Base-by-base conservation (phyloP, 2,329 filamentous ascomycete genomes). In the Colletotrichum melonis region DNA sequence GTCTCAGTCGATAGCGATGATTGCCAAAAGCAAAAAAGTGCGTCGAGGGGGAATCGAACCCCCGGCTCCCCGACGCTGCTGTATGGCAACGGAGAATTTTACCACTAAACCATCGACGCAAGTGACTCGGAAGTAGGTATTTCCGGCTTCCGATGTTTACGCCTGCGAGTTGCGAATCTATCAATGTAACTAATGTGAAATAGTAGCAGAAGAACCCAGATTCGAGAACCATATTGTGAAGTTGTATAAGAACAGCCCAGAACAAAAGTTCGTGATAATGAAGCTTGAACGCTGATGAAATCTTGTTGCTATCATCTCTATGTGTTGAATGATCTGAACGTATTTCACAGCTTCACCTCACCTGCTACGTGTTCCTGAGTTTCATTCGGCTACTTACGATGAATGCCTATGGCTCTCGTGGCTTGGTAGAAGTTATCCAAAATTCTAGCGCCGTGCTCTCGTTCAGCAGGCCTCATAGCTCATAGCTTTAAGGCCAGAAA, bases 61-160 rank as follows among this genome's bases (percentile, higher is more conserved):
- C 68, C 68, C 63, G 68, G 68, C 68, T 71, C 68, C 68, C 69
- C 63, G 69, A 71, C 63, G 46, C 69, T 67, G 69, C 69, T 28
- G 12, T 12, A 54, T 69, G 67, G 67, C 67, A 69, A 71, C 63
- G 63, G 69, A 72, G 69, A 68, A 68, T 72, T 68, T 68, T 68
- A 72, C 58, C 54, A 69, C 65, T 72, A 72, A 72, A 63, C 65
- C 65, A 69, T 72, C 65, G 69, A 66, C 65, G 69, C 58, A 7
- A 1, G 8, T 19, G 42, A 7, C 1, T 11, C 42, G 42, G 42
- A 49, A 49, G 16, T n/a, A 49, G 42, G 42, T 49, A 49, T 7
- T n/a, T 8, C 42, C 42, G 19, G 4, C 3, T n/a, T 49, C 19
- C 42, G 19, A 2, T 49, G 3, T 1, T n/a, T 26, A 5, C 26